Evolutionary conservation across 352 stramenopile genomes (phyloP).

Genomic region (Blastocystis sp.): DNA sequence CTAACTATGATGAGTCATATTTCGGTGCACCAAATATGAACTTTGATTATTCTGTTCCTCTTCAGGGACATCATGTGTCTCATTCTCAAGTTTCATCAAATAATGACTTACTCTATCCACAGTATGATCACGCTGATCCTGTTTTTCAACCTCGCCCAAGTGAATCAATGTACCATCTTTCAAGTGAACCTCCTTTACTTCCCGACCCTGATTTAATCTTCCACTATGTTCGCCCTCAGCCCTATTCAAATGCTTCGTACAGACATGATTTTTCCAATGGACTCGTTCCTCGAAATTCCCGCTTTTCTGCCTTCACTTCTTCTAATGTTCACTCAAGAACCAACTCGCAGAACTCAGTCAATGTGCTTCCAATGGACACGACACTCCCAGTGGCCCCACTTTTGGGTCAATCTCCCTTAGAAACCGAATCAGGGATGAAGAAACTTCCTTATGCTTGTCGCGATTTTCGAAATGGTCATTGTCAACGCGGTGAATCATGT

Average conservation of each 20-base stretch:
- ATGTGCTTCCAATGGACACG: not conserved
- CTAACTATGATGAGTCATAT: not conserved
- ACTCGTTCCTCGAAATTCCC: not conserved
- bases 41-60: not conserved
- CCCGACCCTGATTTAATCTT: not conserved
- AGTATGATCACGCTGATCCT: not conserved
- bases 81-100: not conserved
- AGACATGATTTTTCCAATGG: not conserved
- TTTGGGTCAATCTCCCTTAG: not conserved
- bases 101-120: not conserved
- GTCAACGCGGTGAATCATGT: not conserved
- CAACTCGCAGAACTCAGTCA: not conserved
- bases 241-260: no score
- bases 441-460: constrained; percentile 51
- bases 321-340: not conserved
- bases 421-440: not conserved
- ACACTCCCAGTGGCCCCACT: not conserved
- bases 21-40: not conserved
- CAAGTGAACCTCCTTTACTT: not conserved
- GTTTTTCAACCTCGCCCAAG: not conserved
- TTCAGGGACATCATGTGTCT: not conserved
- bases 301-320: not conserved
- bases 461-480: constrained; percentile 30
- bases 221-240: not conserved
- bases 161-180: not conserved